Base-by-base conservation (phyloP, 1,284 basidiomycete genomes). In the Heterobasidion parviporum region DNA sequence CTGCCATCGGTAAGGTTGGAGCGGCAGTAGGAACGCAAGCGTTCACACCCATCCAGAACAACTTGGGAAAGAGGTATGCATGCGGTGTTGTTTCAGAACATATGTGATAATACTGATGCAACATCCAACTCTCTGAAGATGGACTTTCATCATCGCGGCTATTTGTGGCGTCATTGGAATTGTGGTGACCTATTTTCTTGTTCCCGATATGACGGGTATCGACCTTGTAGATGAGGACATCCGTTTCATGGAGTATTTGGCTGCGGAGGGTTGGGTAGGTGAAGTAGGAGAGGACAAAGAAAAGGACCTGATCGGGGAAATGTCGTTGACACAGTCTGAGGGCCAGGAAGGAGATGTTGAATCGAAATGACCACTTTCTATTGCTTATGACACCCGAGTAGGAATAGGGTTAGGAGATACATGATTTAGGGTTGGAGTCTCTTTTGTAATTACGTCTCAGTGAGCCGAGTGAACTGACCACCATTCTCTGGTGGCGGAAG, bases 1-100 rank as follows among this genome's bases (percentile, higher is more conserved):
- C 87, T 9, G 86, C 87, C 0, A 68, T 89, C 7, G 88, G 87
- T 6, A 92, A 92, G 66, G 75, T 82, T 0, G 89, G 89, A 6
- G 89, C 88, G 7, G 89, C 85, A 15, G 63, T 90, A 54, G 89
- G 89, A 3, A 88, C 85, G 0, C 85, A 92, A 65, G 85, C 77
- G 1, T 90, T 90, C 68, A 87, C 82, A 4, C 87, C 87, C 3
- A 89, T 91, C 59, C 85, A 89, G 65, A 74, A 72, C 55, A 73
- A 84, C 62, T 75, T 85, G 14, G 84, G 83, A 33, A 82, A 85
- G 65, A 80, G 75, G 79, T 84, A 61, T 46, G 69, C 63, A 44
- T 43, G 12, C 7, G 34, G 48, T 44, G 59, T 34, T 4, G 12
- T 38, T 16, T 41, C 48, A 5, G 52, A 14, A 14, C 44, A 55